Percentiles rank a stretch among this genome's conserved stretches.
Conservation (phyloP, 2,329 filamentous ascomycete genomes). For the Ophiostoma piceae region DNA sequence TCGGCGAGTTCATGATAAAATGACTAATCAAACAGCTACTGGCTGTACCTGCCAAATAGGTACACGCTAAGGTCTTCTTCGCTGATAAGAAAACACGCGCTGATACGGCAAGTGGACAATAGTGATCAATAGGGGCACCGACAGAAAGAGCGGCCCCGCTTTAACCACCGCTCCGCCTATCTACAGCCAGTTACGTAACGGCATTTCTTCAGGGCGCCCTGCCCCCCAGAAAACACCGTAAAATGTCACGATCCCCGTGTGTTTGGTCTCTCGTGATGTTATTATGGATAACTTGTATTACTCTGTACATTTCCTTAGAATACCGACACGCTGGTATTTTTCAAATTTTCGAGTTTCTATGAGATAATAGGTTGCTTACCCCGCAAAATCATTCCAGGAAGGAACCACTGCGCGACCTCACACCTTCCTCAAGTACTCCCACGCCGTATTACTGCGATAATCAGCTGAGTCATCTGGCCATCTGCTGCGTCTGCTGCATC, state of each 20-base stretch:
- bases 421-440: background rate
- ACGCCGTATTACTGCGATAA: background rate
- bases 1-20: background rate
- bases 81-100: background rate
- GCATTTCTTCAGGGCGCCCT: background rate
- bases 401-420: background rate
- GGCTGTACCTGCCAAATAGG: slow-evolving; percentile 5
- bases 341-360: slow-evolving; percentile 5
- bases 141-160: background rate
- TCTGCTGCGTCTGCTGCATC: background rate
- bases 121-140: background rate
- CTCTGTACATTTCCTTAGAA: background rate
- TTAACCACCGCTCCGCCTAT: slow-evolving; percentile 10
- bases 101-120: background rate
- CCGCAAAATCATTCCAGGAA: slow-evolving; percentile 1
- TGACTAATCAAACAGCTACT: background rate
- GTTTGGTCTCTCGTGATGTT: background rate
- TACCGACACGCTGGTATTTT: background rate
- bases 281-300: background rate
- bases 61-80: background rate
- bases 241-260: background rate
- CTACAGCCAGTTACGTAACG: slow-evolving; percentile 21
- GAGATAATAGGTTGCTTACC: slow-evolving; percentile 4
- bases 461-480: background rate
- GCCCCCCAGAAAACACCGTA: background rate